A percentile compares a stretch with the other conserved stretches of the same genome.
phyloP scores from a whole-genome alignment of 148 eudicot species.

The Polygonum aviculare region DNA sequence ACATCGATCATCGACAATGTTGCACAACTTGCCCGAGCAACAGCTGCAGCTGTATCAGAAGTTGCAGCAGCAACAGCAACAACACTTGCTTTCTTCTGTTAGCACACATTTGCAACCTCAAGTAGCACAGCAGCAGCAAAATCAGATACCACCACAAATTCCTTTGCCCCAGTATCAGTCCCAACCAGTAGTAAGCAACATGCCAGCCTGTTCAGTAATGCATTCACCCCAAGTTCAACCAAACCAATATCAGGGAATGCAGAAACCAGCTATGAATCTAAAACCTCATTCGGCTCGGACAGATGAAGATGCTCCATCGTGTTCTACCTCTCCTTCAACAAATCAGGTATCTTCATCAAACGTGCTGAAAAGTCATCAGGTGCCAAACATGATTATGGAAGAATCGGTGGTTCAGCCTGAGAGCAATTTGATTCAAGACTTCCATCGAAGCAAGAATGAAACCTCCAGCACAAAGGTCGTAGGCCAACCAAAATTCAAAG shows the following conservation, averaged over 20 bases:
- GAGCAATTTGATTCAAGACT: constrained; percentile 37
- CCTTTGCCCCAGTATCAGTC: constrained; percentile 36
- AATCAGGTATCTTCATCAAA: constrained; percentile 51
- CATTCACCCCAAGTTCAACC: constrained; percentile 40
- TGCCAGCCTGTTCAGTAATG: constrained; percentile 42
- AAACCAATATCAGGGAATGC: constrained; percentile 54
- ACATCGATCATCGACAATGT: constrained; percentile 45
- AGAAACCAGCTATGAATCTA: constrained; percentile 27
- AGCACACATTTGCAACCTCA: constrained; percentile 28
- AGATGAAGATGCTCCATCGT: constrained; percentile 74
- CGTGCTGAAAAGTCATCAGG: constrained; percentile 43
- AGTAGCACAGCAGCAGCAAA: constrained; percentile 24
- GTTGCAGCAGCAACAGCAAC: constrained; percentile 44
- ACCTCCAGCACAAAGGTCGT: constrained; percentile 35
- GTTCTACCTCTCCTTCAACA: constrained; percentile 83
- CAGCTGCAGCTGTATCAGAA: constrained; percentile 47
- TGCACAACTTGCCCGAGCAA: constrained; percentile 58
- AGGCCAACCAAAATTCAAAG: constrained; percentile 55
- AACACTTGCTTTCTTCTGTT: constrained; percentile 29
- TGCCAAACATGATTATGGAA: constrained; percentile 28
- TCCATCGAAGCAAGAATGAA: constrained; percentile 52
- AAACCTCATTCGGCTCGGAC: constrained; percentile 50
- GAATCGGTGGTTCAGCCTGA: constrained; percentile 43
- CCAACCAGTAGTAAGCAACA: constrained; percentile 36
- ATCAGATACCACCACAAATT: constrained; percentile 41